A percentile compares a stretch with the other conserved stretches of the same genome.
Evolutionary conservation across 2,329 filamentous ascomycete genomes (phyloP).

Genomic region (Colletotrichum orchidophilum): DNA sequence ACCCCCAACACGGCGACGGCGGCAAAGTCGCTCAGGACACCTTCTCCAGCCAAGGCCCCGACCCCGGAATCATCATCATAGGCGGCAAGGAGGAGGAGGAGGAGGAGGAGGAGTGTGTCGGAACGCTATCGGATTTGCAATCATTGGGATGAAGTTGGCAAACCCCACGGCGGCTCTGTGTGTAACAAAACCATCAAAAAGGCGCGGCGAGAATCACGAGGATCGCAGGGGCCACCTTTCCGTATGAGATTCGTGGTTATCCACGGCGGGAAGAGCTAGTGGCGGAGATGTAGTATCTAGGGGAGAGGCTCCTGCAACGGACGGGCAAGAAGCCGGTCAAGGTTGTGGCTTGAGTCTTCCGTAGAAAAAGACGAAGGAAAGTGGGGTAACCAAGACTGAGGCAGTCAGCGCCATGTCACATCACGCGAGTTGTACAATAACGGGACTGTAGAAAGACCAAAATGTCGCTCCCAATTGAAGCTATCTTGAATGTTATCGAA

Average conservation of each 20-base stretch:
- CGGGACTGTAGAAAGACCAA: background rate
- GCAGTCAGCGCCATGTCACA: background rate
- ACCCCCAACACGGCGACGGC: constrained; percentile 25
- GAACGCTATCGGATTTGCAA: too few relatives aligned
- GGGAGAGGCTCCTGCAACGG: background rate
- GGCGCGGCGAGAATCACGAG: background rate
- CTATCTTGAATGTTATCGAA: background rate
- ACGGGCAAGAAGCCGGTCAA: background rate
- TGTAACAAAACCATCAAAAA: background rate
- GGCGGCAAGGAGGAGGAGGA: background rate
- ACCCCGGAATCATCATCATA: background rate
- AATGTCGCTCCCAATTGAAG: constrained; percentile 19
- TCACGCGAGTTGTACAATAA: constrained; percentile 13
- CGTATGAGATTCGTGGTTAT: background rate
- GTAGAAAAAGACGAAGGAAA: background rate
- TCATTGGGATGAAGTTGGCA: background rate
- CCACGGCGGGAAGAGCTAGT: background rate
- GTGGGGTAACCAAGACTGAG: too few relatives aligned
- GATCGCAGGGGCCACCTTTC: background rate
- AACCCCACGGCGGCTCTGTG: background rate
- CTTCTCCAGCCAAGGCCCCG: background rate
- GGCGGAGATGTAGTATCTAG: background rate
- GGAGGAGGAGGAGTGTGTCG: too few relatives aligned
- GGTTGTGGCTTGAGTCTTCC: background rate
- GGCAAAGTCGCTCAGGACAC: constrained; percentile 26